A percentile compares a stretch with the other conserved stretches of the same genome.
Evolutionary conservation across 176 grass and related monocot species (phyloP).

Genomic region (Oryza nivara): DNA sequence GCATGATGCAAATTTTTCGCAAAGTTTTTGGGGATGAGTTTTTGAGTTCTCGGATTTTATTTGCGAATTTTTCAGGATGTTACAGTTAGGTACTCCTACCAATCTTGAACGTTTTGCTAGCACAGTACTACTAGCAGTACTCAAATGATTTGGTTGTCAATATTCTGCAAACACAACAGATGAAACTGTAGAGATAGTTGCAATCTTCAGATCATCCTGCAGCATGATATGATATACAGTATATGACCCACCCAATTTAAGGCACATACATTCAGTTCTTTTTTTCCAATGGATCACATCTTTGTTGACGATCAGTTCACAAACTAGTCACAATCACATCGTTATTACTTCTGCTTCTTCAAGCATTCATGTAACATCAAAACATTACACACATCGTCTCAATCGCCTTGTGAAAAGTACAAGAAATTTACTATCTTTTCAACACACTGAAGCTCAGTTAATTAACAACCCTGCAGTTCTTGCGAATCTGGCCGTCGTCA

Average conservation of each 20-base stretch:
- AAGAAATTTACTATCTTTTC: neutral
- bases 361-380: neutral
- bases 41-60: too few species aligned
- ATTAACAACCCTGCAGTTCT: slow-evolving; percentile 64
- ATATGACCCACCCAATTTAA: slow-evolving; percentile 6
- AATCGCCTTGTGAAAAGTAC: neutral
- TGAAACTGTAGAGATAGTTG: neutral
- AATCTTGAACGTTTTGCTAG: too few species aligned
- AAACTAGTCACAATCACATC: neutral
- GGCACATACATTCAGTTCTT: neutral
- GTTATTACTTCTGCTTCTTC: neutral
- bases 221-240: neutral
- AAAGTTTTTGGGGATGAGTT: too few species aligned
- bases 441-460: slow-evolving; percentile 44
- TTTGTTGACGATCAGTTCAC: neutral
- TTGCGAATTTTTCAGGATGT: too few species aligned
- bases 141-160: neutral
- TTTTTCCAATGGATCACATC: neutral
- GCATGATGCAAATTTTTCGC: too few species aligned
- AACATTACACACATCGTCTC: neutral
- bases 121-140: too few species aligned
- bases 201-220: neutral
- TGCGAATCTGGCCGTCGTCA: slow-evolving; percentile 55
- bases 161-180: neutral
- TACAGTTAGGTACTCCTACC: too few species aligned